Evolutionary conservation across 495 filamentous ascomycete species (phyloP).

Genomic region (Penicillium verhagenii): DNA sequence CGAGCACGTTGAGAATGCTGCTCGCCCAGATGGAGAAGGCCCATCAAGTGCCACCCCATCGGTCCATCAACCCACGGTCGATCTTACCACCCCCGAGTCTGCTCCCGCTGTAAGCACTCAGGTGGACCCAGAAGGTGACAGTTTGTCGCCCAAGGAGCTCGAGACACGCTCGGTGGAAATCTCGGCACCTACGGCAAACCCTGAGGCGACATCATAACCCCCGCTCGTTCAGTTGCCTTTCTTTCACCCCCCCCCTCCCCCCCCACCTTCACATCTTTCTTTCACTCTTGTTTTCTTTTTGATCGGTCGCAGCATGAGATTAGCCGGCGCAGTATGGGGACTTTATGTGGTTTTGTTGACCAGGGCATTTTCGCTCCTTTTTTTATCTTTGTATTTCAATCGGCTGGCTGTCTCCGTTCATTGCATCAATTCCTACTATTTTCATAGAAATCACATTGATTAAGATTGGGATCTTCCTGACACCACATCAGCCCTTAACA

Average conservation of each 20-base stretch:
- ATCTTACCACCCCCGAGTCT: slow-evolving; percentile 5
- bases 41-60: slow-evolving; percentile 25
- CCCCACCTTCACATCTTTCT: neutral
- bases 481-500: neutral
- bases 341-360: slow-evolving; percentile 1
- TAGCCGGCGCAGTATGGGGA: slow-evolving; percentile 21
- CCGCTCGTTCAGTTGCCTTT: neutral
- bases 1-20: slow-evolving; percentile 45
- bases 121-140: slow-evolving; percentile 13
- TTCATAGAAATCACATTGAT: slow-evolving; percentile 8
- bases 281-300: slow-evolving; percentile 2
- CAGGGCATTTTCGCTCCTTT: neutral
- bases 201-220: slow-evolving; percentile 32
- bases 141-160: slow-evolving; percentile 35
- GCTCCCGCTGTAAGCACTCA: slow-evolving; percentile 9
- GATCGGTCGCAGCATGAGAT: slow-evolving; percentile 18
- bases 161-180: slow-evolving; percentile 44
- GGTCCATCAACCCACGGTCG: slow-evolving; percentile 15
- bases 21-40: slow-evolving; percentile 20
- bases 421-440: neutral
- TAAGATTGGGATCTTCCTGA: neutral
- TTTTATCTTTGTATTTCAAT: slow-evolving; percentile 1
- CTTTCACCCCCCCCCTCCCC: neutral
- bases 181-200: slow-evolving; percentile 19
- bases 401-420: slow-evolving; percentile 8